These are phyloP conservation scores for Talaromyces liani DNA, from an alignment of 495 filamentous ascomycete species.

Conservation along the genomic window DNA sequence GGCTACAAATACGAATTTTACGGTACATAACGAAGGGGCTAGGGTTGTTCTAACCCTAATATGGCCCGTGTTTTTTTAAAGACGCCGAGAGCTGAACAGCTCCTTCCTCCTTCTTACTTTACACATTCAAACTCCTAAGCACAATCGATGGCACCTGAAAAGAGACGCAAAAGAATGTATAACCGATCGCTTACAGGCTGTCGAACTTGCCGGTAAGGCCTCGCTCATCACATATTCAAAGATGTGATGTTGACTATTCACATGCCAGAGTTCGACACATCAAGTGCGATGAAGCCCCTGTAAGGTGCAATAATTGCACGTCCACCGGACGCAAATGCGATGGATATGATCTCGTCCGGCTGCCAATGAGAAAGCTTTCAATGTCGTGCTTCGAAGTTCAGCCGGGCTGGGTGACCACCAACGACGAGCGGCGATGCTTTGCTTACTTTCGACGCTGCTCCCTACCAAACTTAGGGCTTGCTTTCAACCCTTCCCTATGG, in stretches of 20 bases:
- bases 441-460: constrained; percentile 16
- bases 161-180: neutral
- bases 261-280: constrained; percentile 12
- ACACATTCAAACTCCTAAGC: neutral
- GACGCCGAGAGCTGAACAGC: neutral
- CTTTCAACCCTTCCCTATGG: constrained; percentile 19
- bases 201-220: neutral
- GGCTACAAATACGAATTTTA: neutral
- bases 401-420: constrained; percentile 14
- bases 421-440: constrained; percentile 20
- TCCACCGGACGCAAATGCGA: constrained; percentile 11
- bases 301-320: constrained; percentile 12
- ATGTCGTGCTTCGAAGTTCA: neutral
- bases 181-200: neutral
- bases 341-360: constrained; percentile 9
- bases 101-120: neutral
- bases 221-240: neutral
- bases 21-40: neutral
- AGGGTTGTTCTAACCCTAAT: neutral
- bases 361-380: constrained; percentile 8
- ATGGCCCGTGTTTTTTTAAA: neutral
- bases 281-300: constrained; percentile 19
- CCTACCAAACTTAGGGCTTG: constrained; percentile 9
- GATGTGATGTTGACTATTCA: neutral
- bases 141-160: neutral